Evolutionary conservation across 2,329 filamentous ascomycete genomes (phyloP).

Genomic region (Alternaria novae-zelandiae): DNA sequence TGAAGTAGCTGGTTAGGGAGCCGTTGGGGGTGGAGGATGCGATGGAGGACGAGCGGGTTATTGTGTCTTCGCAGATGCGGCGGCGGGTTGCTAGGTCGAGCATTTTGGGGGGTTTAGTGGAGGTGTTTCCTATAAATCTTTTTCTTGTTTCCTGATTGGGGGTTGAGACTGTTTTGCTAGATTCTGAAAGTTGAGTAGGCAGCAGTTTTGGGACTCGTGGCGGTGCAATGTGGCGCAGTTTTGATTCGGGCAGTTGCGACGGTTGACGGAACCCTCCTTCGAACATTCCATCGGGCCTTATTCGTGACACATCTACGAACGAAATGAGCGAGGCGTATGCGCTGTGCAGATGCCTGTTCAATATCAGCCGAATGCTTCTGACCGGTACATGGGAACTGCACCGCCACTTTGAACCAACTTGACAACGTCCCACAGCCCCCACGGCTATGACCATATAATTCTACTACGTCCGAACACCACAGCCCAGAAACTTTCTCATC

Average conservation of each 20-base stretch:
- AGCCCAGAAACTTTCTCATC: too few relatives aligned
- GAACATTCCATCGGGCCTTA: neutral
- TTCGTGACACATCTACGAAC: neutral
- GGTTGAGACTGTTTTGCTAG: too few relatives aligned
- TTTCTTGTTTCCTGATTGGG: too few relatives aligned
- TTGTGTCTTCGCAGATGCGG: conserved; percentile 29
- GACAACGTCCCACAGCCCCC: neutral
- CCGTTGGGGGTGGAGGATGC: conserved; percentile 16
- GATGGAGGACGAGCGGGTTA: conserved; percentile 17
- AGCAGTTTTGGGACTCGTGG: neutral
- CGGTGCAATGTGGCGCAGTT: neutral
- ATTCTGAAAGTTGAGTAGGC: neutral
- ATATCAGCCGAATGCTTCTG: neutral
- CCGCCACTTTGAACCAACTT: neutral
- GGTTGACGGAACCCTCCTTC: neutral
- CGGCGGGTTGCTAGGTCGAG: conserved; percentile 24
- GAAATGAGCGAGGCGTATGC: fast-evolving
- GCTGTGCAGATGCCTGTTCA: neutral
- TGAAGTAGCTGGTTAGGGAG: conserved; percentile 22
- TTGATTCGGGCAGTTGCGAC: fast-evolving
- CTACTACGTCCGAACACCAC: neutral
- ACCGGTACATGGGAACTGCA: neutral
- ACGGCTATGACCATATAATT: neutral
- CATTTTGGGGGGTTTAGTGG: conserved; percentile 2
- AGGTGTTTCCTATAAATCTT: too few relatives aligned